phyloP scores from a whole-genome alignment of 352 stramenopile genomes.

The Phytopythium aichiense region DNA sequence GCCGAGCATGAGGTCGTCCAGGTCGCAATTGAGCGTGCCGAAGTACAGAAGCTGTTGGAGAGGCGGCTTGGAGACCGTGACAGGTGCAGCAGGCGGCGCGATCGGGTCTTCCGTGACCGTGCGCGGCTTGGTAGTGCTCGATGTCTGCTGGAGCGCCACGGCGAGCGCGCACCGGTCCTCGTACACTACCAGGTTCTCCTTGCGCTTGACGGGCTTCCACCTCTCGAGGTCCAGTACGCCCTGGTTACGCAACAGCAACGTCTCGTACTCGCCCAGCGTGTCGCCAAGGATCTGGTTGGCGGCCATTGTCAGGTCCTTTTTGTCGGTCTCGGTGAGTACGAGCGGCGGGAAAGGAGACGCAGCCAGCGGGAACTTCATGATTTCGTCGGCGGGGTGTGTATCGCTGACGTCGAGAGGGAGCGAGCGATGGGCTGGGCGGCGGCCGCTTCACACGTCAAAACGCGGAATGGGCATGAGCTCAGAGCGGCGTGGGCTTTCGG shows the following conservation, averaged over 20 bases:
- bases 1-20: constrained; percentile 41
- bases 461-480: background rate
- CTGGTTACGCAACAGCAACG: constrained; percentile 26
- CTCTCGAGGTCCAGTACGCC: constrained; percentile 31
- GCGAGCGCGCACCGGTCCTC: constrained; percentile 34
- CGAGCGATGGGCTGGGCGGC: background rate
- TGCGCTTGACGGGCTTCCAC: constrained; percentile 48
- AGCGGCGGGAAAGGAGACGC: constrained; percentile 26
- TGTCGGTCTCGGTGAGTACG: constrained; percentile 19
- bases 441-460: background rate
- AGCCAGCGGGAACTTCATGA: constrained; percentile 37
- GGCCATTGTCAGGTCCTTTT: constrained; percentile 15
- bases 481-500: background rate
- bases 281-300: constrained; percentile 22
- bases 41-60: constrained; percentile 23
- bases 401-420: background rate
- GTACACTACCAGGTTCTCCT: constrained; percentile 44
- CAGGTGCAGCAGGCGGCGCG: constrained; percentile 6
- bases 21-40: constrained; percentile 39
- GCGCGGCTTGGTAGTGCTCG: constrained; percentile 16
- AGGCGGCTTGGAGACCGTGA: constrained; percentile 1
- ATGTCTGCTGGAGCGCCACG: constrained; percentile 21
- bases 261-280: constrained; percentile 37
- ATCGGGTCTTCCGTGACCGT: constrained; percentile 13
- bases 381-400: background rate